Conservation (phyloP, 1,139 yeast genomes). For the Candida glucosophila region DNA sequence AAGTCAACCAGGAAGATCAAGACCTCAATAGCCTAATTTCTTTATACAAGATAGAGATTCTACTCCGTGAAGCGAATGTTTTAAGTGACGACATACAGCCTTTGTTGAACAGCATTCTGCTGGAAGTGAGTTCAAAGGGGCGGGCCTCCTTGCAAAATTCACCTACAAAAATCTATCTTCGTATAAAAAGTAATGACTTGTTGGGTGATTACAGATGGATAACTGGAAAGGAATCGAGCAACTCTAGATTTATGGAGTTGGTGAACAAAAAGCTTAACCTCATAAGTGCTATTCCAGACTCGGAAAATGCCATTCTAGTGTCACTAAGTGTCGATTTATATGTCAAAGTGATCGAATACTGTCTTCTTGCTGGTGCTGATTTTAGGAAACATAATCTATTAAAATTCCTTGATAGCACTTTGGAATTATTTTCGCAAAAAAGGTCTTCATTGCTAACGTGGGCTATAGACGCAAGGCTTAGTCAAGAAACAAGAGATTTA, state of each 20-base stretch:
- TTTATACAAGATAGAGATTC: conserved; percentile 2
- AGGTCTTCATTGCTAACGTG: too few relatives aligned
- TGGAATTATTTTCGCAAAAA: conserved; percentile 4
- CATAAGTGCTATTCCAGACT: conserved; percentile 11
- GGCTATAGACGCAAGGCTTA: conserved; percentile 1
- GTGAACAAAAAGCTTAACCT: conserved; percentile 30
- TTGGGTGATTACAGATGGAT: conserved; percentile 24
- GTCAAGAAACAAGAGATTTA: conserved; percentile 2
- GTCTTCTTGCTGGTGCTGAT: conserved; percentile 12
- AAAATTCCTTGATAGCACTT: conserved; percentile 13
- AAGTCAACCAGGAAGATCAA: too few relatives aligned
- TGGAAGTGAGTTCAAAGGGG: too few relatives aligned
- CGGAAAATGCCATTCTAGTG: conserved; percentile 3
- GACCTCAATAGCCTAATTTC: conserved; percentile 2
- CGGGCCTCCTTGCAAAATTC: conserved; percentile 1
- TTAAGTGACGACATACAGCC: too few relatives aligned
- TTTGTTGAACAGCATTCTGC: too few relatives aligned
- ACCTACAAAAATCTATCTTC: conserved; percentile 3
- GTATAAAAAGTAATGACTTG: conserved; percentile 16
- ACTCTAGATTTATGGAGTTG: conserved; percentile 21
- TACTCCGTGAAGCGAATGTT: too few relatives aligned
- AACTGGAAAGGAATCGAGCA: conserved; percentile 10
- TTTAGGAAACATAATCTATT: conserved; percentile 23
- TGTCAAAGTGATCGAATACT: conserved; percentile 3
- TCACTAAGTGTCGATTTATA: conserved; percentile 3